Conservation (phyloP, 169 alveolate species). For the Plasmodium cynomolgi region DNA sequence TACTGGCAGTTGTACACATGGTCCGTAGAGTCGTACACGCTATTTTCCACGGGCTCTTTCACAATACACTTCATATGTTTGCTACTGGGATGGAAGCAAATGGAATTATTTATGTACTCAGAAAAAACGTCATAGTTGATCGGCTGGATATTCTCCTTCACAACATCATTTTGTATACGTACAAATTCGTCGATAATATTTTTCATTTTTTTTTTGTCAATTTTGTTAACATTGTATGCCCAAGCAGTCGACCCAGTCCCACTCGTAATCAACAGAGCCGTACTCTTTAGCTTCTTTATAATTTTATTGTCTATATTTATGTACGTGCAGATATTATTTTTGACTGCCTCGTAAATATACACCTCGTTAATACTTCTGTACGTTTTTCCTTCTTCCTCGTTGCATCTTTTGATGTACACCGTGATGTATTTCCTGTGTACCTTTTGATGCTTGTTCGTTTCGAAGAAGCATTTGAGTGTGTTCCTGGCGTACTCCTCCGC, state of each 20-base stretch:
- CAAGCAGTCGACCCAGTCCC: constrained; percentile 93
- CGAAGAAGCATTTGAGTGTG: constrained; percentile 40
- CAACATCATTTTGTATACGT: constrained; percentile 31
- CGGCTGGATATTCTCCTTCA: constrained; percentile 44
- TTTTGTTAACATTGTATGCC: constrained; percentile 87
- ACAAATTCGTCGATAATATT: constrained; percentile 74
- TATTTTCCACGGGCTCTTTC: constrained; percentile 80
- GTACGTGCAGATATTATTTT: constrained; percentile 78
- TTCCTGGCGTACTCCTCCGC: constrained; percentile 48
- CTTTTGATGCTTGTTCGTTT: constrained; percentile 19
- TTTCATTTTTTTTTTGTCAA: constrained; percentile 75
- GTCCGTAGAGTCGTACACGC: constrained; percentile 62
- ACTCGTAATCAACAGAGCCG: constrained; percentile 83
- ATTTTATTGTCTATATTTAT: constrained; percentile 80
- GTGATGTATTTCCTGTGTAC: constrained; percentile 47
- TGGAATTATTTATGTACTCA: constrained; percentile 77
- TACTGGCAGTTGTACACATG: constrained; percentile 35
- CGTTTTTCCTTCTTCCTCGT: constrained; percentile 26
- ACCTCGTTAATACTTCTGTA: constrained; percentile 67
- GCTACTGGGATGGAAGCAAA: constrained; percentile 76
- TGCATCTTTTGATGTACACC: constrained; percentile 14
- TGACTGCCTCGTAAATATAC: constrained; percentile 55
- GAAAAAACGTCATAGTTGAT: constrained; percentile 76
- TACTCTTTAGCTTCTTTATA: constrained; percentile 79
- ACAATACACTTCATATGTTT: constrained; percentile 81